Percentiles rank a stretch among this genome's conserved stretches.
Conservation (phyloP, 805 yeast species). For the Candida oleophila region DNA sequence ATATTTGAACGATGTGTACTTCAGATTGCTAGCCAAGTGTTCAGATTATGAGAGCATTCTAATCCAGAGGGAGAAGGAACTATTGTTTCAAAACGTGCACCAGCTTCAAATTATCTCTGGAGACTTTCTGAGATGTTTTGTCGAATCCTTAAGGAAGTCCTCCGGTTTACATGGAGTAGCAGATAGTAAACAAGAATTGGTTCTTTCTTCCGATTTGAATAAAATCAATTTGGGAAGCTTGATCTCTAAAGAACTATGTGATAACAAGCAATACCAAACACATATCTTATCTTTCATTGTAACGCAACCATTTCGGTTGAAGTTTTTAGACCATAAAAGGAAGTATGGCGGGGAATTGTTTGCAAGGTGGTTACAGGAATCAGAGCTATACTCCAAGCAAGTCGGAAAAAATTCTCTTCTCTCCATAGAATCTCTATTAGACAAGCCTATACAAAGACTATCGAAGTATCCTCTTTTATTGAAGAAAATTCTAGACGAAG, state of each 20-base stretch:
- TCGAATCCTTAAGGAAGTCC: not conserved
- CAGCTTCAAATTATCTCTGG: not conserved
- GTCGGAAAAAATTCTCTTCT: constrained; percentile 16
- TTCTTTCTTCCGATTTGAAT: not conserved
- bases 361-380: constrained; percentile 29
- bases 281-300: constrained; percentile 6
- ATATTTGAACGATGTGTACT: not conserved
- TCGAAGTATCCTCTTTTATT: constrained; percentile 30
- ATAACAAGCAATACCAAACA: constrained; percentile 3
- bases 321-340: constrained; percentile 17
- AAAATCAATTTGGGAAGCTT: not conserved
- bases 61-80: not conserved
- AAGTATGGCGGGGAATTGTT: constrained; percentile 19
- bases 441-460: constrained; percentile 46
- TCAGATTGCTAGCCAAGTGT: not conserved
- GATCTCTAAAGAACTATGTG: not conserved
- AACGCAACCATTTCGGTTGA: constrained; percentile 8
- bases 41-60: not conserved
- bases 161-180: not conserved
- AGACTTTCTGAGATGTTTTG: not conserved
- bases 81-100: not conserved
- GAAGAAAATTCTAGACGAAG: constrained; percentile 15
- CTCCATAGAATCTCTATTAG: constrained; percentile 20
- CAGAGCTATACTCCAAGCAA: constrained; percentile 20
- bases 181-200: not conserved